Base-by-base conservation (phyloP, 305 asterid genomes). In the Lippia alba region DNA sequence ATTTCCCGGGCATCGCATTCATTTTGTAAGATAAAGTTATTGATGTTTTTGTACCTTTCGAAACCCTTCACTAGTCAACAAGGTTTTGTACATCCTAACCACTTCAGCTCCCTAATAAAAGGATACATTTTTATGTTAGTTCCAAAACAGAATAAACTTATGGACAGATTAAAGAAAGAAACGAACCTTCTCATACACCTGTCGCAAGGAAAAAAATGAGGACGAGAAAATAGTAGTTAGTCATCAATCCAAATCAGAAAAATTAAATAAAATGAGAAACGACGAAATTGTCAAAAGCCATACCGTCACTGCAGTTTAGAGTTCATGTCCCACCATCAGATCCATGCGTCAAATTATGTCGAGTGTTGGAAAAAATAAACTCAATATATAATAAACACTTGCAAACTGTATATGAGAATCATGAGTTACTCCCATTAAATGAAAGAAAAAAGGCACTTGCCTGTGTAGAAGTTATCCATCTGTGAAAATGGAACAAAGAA, bases 11-110 rank as follows among this genome's bases (percentile, higher is more conserved):
- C 54, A 41, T 19, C 66, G 60, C 19, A 56, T 40, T 45, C 50
- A 53, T 41, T 59, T 46, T 54, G 67, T 12, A 30, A 56, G 57
- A 56, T 55, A 54, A 44, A 49, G 19, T 39, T 54, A 53, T 41
- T 45, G 17, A 60, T 57, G 56, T 61, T 57, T 56, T 41, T 77
- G 78, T 69, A 88, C 99, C 89, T 90, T 90, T 82, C 98, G 87
- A 77, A 94, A 94, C 54, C 99, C 98, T 64, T 86, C 72, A 76
- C 83, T 79, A 53, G 91, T 94, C 76, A 91, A 78, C 84, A 91
- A 80, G 49, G 97, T 91, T 82, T 91, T 91, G 87, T 91, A 91
- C 99, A 94, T 94, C 82, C 99, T 82, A 56, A 94, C 98, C 56
- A 94, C 98, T 82, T 94, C 99, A 61, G 97, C 97, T 74, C 99